A percentile compares a stretch with the other conserved stretches of the same genome.
Evolutionary conservation across 2,329 filamentous ascomycete species (phyloP).

Genomic region (Aureobasidium uvarum): DNA sequence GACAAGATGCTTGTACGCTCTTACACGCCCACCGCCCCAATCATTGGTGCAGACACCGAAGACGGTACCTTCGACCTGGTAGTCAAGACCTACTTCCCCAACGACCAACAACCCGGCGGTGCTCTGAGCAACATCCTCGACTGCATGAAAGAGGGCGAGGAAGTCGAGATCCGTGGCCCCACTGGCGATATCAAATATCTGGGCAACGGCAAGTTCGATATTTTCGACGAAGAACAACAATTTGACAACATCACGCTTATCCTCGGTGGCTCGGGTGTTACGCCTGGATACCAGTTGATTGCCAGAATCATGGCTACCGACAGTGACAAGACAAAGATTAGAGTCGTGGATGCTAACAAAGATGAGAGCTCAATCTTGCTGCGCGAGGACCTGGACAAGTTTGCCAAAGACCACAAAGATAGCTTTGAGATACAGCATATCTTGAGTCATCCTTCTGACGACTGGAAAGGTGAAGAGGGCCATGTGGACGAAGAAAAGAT

Average conservation of each 20-base stretch:
- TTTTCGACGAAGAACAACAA: conserved; percentile 43
- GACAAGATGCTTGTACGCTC: conserved; percentile 53
- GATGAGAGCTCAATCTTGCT: conserved; percentile 50
- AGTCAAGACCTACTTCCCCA: conserved; percentile 55
- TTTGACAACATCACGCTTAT: conserved; percentile 52
- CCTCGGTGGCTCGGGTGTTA: conserved; percentile 53
- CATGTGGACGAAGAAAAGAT: conserved; percentile 47
- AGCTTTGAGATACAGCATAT: conserved; percentile 50
- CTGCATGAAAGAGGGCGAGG: conserved; percentile 49
- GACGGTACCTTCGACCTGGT: conserved; percentile 50
- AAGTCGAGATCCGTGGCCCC: conserved; percentile 54
- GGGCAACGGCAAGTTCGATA: conserved; percentile 48
- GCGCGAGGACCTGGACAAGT: conserved; percentile 44
- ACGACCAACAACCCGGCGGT: conserved; percentile 50
- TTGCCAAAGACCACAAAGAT: conserved; percentile 41
- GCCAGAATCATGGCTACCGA: conserved; percentile 42
- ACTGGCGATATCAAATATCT: conserved; percentile 53
- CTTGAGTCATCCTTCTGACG: conserved; percentile 46
- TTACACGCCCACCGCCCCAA: conserved; percentile 53
- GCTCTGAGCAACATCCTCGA: conserved; percentile 56
- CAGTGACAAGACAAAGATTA: conserved; percentile 43
- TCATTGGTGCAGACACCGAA: conserved; percentile 36
- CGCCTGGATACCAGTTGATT: conserved; percentile 53
- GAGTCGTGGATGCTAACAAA: conserved; percentile 52
- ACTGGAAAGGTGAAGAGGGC: conserved; percentile 50